Evolutionary conservation across 2,329 filamentous ascomycete genomes (phyloP), one percentile per base, ranked within the genome.

Genomic region (Aspergillus fumigatus): DNA sequence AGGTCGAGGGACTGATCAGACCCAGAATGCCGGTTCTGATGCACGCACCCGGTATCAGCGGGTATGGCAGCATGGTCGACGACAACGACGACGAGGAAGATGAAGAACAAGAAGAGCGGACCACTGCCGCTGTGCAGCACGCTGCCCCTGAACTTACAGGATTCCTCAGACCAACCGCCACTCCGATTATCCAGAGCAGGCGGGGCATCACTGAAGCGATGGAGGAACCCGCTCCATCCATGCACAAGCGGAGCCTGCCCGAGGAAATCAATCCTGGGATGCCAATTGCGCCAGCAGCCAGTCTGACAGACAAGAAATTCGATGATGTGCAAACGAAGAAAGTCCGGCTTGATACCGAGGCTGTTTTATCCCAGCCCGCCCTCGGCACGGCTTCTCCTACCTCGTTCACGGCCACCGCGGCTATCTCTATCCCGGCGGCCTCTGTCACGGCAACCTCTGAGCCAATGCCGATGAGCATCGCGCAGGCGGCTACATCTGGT

Each of bases 1-100:
- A 82, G 17, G 84, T 94, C 1, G 92, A 97, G 73, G 82, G 88
- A 9, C 71, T 97, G 55, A 78, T 83, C 23, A 72, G 79, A 52
- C 81, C 81, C 11, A 74, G 80, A 47, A 79, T 82, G 78, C 79
- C 81, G 1, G 68, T 79, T 11, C 35, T 77, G 53, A 67, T 72
- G 56, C 69, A 67, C 48, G 59, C 59, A 1, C 63, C 64, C 4
- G 65, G 54, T 58, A 74, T 63, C 57, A 69, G 65, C 43, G 59
- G 59, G 21, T 65, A 67, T 50, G 56, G 57, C 14, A 59, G 64
- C 40, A 61, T 63, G 9, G 70, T 62, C 17, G 61, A 65, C 21
- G 21, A 23, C 14, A 65, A 64, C 3, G 21, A 23, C 14, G 66
- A 64, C 3, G 62, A 66, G 1, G 59, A 72, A 10, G 71, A 73